A percentile compares a stretch with the other conserved stretches of the same genome.
Conservation (phyloP, 1,284 basidiomycete genomes). For the Ceratobasidium sp. region DNA sequence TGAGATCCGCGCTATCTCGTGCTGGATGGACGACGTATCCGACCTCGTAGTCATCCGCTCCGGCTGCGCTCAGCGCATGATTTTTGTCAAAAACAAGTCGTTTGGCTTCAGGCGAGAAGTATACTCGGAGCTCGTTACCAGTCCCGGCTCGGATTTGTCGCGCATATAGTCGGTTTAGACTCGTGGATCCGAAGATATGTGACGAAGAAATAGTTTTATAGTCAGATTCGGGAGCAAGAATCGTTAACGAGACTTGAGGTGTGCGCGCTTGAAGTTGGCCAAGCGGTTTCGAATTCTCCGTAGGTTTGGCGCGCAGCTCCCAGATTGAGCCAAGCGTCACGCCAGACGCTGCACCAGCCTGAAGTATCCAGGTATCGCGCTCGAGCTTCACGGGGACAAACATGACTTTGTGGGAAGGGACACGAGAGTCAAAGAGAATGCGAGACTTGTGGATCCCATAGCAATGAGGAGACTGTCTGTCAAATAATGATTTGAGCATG, state of each 20-base stretch:
- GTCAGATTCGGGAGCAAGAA: not conserved
- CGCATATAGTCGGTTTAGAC: slow-evolving; percentile 31
- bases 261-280: not conserved
- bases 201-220: not conserved
- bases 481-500: not conserved
- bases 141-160: slow-evolving; percentile 24
- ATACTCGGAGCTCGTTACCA: slow-evolving; percentile 29
- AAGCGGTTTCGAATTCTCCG: slow-evolving; percentile 63
- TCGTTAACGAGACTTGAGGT: slow-evolving; percentile 8
- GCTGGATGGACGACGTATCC: slow-evolving; percentile 28
- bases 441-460: slow-evolving; percentile 66
- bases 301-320: slow-evolving; percentile 70
- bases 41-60: slow-evolving; percentile 12
- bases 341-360: slow-evolving; percentile 72
- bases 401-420: slow-evolving; percentile 68
- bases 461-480: slow-evolving; percentile 66
- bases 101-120: slow-evolving; percentile 38
- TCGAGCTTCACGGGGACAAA: slow-evolving; percentile 63
- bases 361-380: slow-evolving; percentile 58
- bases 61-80: not conserved
- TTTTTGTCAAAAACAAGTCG: not conserved
- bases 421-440: slow-evolving; percentile 67
- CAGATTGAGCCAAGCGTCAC: slow-evolving; percentile 65
- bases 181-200: not conserved
- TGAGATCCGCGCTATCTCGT: slow-evolving; percentile 39